phyloP scores from a whole-genome alignment of 2,329 filamentous ascomycete species.

The Cryphonectria parasitica region DNA sequence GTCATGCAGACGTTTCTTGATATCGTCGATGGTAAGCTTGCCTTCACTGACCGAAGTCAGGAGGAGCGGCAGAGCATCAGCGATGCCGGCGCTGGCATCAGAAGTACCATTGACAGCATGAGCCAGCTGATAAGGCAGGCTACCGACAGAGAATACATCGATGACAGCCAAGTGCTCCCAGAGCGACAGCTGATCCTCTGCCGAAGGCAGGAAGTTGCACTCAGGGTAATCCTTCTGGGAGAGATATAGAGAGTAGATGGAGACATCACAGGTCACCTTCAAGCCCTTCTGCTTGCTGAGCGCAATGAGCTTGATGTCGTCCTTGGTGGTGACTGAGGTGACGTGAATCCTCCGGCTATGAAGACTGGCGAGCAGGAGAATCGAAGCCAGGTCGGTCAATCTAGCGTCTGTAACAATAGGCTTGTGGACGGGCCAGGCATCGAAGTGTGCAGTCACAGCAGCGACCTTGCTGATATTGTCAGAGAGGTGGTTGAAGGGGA shows the following conservation, averaged over 20 bases:
- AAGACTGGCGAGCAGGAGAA: constrained; percentile 75
- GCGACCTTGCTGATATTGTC: constrained; percentile 85
- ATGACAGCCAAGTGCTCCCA: constrained; percentile 76
- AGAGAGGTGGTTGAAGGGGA: constrained; percentile 80
- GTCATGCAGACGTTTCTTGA: constrained; percentile 72
- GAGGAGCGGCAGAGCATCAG: constrained; percentile 73
- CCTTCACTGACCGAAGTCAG: constrained; percentile 77
- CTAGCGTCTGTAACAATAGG: constrained; percentile 82
- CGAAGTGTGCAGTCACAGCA: constrained; percentile 77
- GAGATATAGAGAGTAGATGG: constrained; percentile 78
- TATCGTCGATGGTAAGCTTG: constrained; percentile 72
- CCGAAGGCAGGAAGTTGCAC: constrained; percentile 67
- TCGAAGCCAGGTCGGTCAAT: constrained; percentile 78
- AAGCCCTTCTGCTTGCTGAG: constrained; percentile 82
- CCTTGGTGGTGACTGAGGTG: constrained; percentile 78
- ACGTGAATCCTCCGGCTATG: constrained; percentile 80
- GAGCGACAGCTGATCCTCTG: constrained; percentile 70
- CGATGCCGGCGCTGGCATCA: constrained; percentile 68
- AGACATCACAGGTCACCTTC: constrained; percentile 80
- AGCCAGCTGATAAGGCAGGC: constrained; percentile 76
- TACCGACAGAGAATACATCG: constrained; percentile 79
- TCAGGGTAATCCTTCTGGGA: constrained; percentile 71
- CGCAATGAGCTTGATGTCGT: constrained; percentile 77
- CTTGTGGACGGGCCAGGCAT: constrained; percentile 76
- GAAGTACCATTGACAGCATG: constrained; percentile 55